Percentiles rank a stretch among this genome's conserved stretches.
These are phyloP conservation scores for Marvania coccoides DNA, from an alignment of 139 green algal species.

Conservation along the genomic window DNA sequence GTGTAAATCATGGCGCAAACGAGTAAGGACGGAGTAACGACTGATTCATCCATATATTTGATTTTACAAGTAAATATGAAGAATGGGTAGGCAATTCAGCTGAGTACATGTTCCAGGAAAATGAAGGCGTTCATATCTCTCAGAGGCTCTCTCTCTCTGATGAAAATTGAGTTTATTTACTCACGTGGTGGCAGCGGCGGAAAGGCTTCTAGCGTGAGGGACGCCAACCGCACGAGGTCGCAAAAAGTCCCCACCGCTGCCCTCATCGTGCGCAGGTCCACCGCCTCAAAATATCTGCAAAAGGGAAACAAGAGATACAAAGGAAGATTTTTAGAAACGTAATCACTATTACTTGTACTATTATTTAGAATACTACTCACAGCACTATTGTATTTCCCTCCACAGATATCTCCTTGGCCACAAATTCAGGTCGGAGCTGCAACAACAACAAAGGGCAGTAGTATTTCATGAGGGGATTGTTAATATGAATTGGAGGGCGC, in stretches of 20 bases:
- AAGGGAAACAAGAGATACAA: background rate
- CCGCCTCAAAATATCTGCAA: conserved; percentile 21
- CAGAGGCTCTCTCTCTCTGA: no score
- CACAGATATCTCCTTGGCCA: conserved; percentile 11
- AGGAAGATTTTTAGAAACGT: no score
- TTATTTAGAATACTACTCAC: background rate
- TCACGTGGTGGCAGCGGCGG: background rate
- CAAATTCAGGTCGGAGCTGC: conserved; percentile 30
- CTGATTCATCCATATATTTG: no score
- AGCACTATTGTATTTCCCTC: conserved; percentile 8
- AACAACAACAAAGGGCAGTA: background rate
- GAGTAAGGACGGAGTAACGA: no score
- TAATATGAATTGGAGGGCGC: background rate
- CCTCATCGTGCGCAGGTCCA: conserved; percentile 25
- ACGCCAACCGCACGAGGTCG: conserved; percentile 26
- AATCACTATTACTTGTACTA: background rate
- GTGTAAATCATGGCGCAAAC: no score
- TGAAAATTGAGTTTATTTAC: no score
- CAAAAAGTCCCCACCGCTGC: conserved; percentile 37
- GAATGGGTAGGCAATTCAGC: no score
- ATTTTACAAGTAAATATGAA: no score
- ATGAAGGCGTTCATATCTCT: no score
- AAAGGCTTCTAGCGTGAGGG: conserved; percentile 27
- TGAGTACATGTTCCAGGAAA: no score
- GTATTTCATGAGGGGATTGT: background rate